Conservation (phyloP, 768 basidiomycete genomes). For the Leccinum incarnatum region DNA sequence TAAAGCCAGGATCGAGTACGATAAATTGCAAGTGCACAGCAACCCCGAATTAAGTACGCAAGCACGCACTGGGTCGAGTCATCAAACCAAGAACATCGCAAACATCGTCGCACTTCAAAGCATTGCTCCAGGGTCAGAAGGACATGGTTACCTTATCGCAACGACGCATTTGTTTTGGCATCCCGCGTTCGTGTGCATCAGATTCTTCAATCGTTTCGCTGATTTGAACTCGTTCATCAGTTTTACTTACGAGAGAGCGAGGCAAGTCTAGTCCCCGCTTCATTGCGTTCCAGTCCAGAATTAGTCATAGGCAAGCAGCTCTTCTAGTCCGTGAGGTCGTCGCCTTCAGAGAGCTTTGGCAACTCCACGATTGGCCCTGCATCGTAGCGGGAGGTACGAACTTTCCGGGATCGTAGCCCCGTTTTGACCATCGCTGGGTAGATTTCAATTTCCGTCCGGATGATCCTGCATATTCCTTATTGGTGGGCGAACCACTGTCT, state of each 20-base stretch:
- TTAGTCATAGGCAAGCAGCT: slow-evolving; percentile 60
- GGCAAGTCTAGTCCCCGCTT: slow-evolving; percentile 42
- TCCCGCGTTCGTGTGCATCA: slow-evolving; percentile 55
- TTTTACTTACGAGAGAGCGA: slow-evolving; percentile 77
- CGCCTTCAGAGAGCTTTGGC: slow-evolving; percentile 49
- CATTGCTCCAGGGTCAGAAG: slow-evolving; percentile 28
- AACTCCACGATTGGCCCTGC: slow-evolving; percentile 64
- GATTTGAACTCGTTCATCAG: slow-evolving; percentile 2
- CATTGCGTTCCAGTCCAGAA: background rate
- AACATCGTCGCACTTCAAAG: slow-evolving; percentile 65
- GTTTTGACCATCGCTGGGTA: slow-evolving; percentile 27
- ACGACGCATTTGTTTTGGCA: slow-evolving; percentile 98
- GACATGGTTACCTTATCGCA: slow-evolving; percentile 66
- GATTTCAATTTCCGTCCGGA: slow-evolving; percentile 90
- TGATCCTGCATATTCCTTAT: slow-evolving; percentile 78
- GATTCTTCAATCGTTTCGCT: background rate
- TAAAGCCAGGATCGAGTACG: slow-evolving; percentile 60
- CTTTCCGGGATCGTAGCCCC: background rate
- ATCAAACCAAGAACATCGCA: slow-evolving; percentile 78
- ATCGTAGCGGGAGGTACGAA: slow-evolving; percentile 76
- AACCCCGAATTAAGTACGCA: slow-evolving; percentile 32
- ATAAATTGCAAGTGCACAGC: slow-evolving; percentile 53
- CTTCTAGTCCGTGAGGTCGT: slow-evolving; percentile 67
- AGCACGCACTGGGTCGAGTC: slow-evolving; percentile 53
- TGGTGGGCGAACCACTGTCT: slow-evolving; percentile 61